A percentile compares a stretch with the other conserved stretches of the same genome.
These are phyloP conservation scores for Candida sphagnicola DNA, from an alignment of 805 yeast species.

Conservation along the genomic window DNA sequence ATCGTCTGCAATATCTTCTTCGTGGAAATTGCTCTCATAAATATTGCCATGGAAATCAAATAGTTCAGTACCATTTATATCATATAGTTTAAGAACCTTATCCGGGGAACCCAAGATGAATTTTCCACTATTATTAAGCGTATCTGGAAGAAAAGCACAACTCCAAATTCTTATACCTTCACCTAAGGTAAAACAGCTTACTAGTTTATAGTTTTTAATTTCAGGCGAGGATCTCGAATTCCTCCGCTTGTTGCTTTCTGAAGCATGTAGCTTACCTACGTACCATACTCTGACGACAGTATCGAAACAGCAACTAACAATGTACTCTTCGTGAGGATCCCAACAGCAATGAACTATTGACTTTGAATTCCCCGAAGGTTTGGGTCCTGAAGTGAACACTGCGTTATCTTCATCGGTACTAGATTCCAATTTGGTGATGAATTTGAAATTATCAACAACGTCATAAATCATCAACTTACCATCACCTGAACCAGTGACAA, in stretches of 20 bases:
- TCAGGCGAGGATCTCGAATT: conserved; percentile 24
- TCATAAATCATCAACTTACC: conserved; percentile 62
- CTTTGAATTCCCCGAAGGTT: conserved; percentile 22
- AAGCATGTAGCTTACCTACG: conserved; percentile 28
- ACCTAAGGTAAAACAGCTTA: conserved; percentile 37
- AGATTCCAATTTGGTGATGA: conserved; percentile 27
- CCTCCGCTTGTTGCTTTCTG: conserved; percentile 13
- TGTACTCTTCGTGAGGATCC: conserved; percentile 64
- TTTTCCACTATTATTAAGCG: conserved; percentile 30
- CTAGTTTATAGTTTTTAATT: conserved; percentile 14
- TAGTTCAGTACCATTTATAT: conserved; percentile 36
- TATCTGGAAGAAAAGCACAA: conserved; percentile 64
- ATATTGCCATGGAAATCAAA: conserved; percentile 39
- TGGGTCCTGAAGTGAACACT: conserved; percentile 21
- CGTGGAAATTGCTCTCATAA: conserved; percentile 12
- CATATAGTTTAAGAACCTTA: conserved; percentile 43
- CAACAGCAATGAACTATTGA: conserved; percentile 67
- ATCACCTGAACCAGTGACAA: conserved; percentile 79
- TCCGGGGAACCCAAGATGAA: conserved; percentile 79
- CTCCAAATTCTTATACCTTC: conserved; percentile 38
- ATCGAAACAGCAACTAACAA: conserved; percentile 73
- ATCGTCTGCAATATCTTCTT: conserved; percentile 9
- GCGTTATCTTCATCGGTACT: conserved; percentile 21
- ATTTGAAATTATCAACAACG: conserved; percentile 41
- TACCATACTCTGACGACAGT: conserved; percentile 69